Evolutionary conservation across 768 basidiomycete species (phyloP).

Genomic region (Leccinum fibrillosum): DNA sequence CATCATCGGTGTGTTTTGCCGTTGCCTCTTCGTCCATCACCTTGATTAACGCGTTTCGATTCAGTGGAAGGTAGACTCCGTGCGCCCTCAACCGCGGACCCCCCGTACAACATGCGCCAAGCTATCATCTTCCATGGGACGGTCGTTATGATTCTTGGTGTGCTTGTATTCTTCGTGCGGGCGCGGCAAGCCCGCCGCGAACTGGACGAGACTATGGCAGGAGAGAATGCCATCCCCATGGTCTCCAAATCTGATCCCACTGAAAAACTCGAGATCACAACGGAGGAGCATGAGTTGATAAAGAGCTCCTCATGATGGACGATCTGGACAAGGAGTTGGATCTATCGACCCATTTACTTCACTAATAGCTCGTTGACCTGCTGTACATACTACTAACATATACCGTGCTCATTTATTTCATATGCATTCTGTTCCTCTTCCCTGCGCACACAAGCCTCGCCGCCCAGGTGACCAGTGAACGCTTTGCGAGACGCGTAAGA

Average conservation of each 20-base stretch:
- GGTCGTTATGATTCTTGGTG: constrained; percentile 39
- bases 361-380: background rate
- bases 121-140: constrained; percentile 66
- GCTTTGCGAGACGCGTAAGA: too few relatives aligned
- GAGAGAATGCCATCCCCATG: background rate
- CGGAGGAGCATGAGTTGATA: background rate
- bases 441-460: background rate
- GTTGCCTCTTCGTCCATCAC: background rate
- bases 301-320: background rate
- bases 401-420: background rate
- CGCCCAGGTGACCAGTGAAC: background rate
- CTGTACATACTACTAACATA: background rate
- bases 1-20: constrained; percentile 48
- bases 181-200: constrained; percentile 64
- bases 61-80: constrained; percentile 69
- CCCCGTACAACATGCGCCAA: constrained; percentile 71
- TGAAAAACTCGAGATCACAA: background rate
- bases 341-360: background rate
- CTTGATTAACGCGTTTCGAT: background rate
- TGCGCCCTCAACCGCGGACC: constrained; percentile 53
- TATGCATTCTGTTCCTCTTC: background rate
- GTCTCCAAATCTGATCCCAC: background rate
- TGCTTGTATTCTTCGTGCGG: constrained; percentile 47
- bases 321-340: background rate
- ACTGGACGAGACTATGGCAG: constrained; percentile 53